Percentiles rank a stretch among this genome's conserved stretches.
These are phyloP conservation scores for Amaranthus tricolor DNA, from an alignment of 179 eudicot genomes.

Conservation along the genomic window DNA sequence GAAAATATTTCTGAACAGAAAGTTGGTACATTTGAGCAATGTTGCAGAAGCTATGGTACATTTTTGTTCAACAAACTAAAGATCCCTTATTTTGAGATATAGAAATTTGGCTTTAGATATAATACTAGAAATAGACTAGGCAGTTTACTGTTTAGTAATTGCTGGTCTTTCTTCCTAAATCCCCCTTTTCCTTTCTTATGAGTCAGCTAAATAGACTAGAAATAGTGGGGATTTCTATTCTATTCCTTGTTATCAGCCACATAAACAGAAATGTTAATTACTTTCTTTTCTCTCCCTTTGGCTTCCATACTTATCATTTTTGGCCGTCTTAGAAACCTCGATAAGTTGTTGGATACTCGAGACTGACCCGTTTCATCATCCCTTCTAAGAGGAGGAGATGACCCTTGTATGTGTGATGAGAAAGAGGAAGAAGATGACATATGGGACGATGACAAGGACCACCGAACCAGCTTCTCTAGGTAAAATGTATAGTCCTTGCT, in stretches of 20 bases:
- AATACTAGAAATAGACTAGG: too few relatives aligned
- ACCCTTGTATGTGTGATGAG: neutral
- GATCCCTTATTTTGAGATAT: neutral
- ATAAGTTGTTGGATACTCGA: neutral
- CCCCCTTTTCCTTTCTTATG: neutral
- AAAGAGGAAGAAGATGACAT: neutral
- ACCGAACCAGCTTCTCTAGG: slow-evolving; percentile 8
- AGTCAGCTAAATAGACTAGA: neutral
- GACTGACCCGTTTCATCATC: neutral
- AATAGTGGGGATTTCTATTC: neutral
- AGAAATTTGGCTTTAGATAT: neutral
- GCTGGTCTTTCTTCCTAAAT: neutral
- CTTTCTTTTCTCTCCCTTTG: neutral
- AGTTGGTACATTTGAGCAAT: slow-evolving; percentile 45
- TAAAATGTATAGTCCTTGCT: slow-evolving; percentile 4
- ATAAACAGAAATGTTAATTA: slow-evolving; percentile 11
- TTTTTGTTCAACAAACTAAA: neutral
- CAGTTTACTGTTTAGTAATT: too few relatives aligned
- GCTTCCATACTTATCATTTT: neutral
- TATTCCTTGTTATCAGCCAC: neutral
- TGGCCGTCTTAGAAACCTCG: neutral
- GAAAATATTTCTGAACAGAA: slow-evolving; percentile 53
- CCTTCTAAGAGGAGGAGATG: neutral
- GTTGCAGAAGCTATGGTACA: slow-evolving; percentile 76
- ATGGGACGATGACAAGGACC: slow-evolving; percentile 3